Conservation (phyloP, 345 rosid genomes). For the Gossypioides kirkii region DNA sequence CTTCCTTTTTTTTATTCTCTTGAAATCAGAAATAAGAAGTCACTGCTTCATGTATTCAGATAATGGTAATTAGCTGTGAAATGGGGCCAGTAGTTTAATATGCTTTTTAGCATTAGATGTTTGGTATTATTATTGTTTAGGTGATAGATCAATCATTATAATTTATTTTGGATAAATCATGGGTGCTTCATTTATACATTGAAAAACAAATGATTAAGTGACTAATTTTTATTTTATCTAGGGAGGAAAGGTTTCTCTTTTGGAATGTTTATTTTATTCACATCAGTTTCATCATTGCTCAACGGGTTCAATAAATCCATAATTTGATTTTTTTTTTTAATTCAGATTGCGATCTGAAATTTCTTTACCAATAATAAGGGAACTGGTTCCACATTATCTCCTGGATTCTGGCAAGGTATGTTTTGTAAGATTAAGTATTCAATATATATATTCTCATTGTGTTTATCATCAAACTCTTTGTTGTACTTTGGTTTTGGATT, state of each 20-base stretch:
- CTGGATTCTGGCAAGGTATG: slow-evolving; percentile 86
- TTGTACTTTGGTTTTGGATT: background rate
- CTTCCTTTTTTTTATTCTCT: background rate
- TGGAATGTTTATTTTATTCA: background rate
- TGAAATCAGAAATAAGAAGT: slow-evolving; percentile 4
- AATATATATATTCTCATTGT: background rate
- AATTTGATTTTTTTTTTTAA: slow-evolving; percentile 4
- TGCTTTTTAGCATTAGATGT: background rate
- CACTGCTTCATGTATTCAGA: background rate
- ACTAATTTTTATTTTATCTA: slow-evolving; percentile 1
- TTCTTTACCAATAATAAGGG: slow-evolving; percentile 90
- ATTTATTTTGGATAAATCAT: background rate
- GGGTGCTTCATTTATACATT: background rate
- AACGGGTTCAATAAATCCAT: background rate
- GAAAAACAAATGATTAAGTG: background rate
- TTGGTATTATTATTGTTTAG: background rate
- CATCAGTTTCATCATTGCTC: background rate
- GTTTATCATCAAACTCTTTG: slow-evolving; percentile 1
- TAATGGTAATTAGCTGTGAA: background rate
- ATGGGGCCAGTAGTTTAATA: background rate
- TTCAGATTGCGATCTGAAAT: slow-evolving; percentile 90
- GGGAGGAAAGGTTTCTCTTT: background rate
- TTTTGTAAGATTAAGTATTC: slow-evolving; percentile 8
- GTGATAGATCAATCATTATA: background rate
- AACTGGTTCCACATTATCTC: slow-evolving; percentile 94